Conservation (phyloP, 352 stramenopile genomes). For the Globisporangium canariense region DNA sequence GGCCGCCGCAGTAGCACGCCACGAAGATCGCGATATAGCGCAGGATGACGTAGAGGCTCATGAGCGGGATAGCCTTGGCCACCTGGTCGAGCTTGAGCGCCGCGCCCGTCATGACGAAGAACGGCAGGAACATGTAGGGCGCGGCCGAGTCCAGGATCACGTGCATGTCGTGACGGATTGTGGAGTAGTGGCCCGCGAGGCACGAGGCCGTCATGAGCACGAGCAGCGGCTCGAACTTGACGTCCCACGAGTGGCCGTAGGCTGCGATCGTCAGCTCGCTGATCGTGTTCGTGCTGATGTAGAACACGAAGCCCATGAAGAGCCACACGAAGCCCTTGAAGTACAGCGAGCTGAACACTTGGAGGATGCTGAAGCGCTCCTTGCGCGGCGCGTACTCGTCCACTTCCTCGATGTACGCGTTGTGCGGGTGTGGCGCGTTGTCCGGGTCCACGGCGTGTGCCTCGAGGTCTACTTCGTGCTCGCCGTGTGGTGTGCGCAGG, state of each 20-base stretch:
- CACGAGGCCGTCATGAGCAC: conserved; percentile 69
- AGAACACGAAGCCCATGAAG: conserved; percentile 54
- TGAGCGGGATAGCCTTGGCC: conserved; percentile 50
- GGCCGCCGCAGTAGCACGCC: conserved; percentile 53
- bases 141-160: conserved; percentile 65
- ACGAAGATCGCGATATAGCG: conserved; percentile 59
- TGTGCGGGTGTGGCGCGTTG: conserved; percentile 43
- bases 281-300: conserved; percentile 49
- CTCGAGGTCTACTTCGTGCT: conserved; percentile 23
- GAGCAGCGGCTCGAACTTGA: conserved; percentile 70
- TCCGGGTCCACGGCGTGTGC: conserved; percentile 24
- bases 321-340: conserved; percentile 70
- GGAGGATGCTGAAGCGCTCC: not conserved
- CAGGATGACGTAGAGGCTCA: conserved; percentile 59
- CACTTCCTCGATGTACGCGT: conserved; percentile 43
- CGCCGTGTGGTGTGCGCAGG: not conserved
- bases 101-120: conserved; percentile 77
- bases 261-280: conserved; percentile 34
- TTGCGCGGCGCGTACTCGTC: conserved; percentile 16
- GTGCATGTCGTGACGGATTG: conserved; percentile 75
- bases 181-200: conserved; percentile 52
- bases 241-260: conserved; percentile 56
- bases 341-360: conserved; percentile 35
- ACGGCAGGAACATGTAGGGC: conserved; percentile 71
- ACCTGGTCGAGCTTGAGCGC: conserved; percentile 69